Base-by-base conservation (phyloP, 176 grass and related monocot species). In the Raddia guianensis region DNA sequence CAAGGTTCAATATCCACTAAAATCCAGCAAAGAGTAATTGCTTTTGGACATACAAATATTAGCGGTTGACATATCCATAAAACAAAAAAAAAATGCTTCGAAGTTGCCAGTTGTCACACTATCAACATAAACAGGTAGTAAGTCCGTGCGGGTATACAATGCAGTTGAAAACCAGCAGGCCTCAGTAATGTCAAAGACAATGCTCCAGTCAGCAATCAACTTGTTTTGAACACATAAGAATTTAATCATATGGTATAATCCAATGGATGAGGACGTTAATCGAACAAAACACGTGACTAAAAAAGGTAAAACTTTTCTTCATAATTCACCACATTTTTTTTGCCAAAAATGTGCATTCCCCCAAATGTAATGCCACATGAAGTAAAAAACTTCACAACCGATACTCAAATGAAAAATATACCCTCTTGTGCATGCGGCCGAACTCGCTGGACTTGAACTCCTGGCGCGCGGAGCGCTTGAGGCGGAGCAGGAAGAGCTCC, bases 401-500 rank as follows among this genome's bases (percentile, higher is more conserved):
- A 49, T 18, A 66, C 40, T 21, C 14, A 8, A 2, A 1, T 13
- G 34, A 66, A 65, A 48, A 63, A 78, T 12, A 14, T 88, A 99
- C 93, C 92, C 86, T 89, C 82, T 93, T 96, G 40, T 87, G 89
- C 93, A 95, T 96, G 81, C 89, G 86, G 76, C 87, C 8, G 73
- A 99, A 95, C 52, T 92, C 86, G 72, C 88, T 94, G 85, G 89
- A 87, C 33, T 91, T 92, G 84, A 91, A 99, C 79, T 99, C 92
- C 76, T 99, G 94, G 81, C 90, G 84, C 49, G 96, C 90, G 19
- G 96, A 99, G 77, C 84, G 91, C 84, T 91, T 94, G 20, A 99
- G 96, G 58, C 90, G 90, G 82, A 95, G 96, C 89, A 99, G 86
- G 66, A 99, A 87, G 80, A 99, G 86, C 86, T 99, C 96, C n/a